Base-by-base conservation (phyloP, 495 filamentous ascomycete genomes). In the Penicillium robsamsonii region DNA sequence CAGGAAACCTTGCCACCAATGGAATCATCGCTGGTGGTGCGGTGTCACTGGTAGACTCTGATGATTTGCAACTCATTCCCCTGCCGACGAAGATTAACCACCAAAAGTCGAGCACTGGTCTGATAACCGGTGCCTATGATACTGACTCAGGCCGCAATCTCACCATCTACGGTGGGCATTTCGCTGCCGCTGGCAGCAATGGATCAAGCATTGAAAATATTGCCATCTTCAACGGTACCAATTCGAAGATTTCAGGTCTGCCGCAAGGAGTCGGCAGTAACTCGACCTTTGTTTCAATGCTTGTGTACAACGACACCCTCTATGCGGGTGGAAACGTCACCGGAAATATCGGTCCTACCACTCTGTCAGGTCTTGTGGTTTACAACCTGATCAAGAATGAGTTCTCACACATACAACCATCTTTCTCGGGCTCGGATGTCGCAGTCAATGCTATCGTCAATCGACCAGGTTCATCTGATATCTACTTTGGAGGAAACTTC, bases 401-500 rank as follows among this genome's bases (percentile, higher is more conserved):
- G 4, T 88, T 86, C 57, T 71, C 75, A 55, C 64, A 77, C 7
- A 70, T 67, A 8, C 93, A 96, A 62, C 87, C 91, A 7, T 85
- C 82, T 11, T 75, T 95, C n/a, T 74, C 70, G 9, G 92, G 90
- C 17, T 69, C 74, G 9, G 78, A 84, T 58, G 88, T 87, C 17
- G 78, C 82, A 13, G 89, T 96, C 46, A 87, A 91, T 57, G 76
- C 89, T 25, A 88, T 96, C 59, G 82, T 81, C 15, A 71, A 79
- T 7, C 84, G 84, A 37, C 86, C 88, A 5, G 79, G 76, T 54
- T 85, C 85, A 27, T 73, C 77, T 1, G 82, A 93, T 40, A 79
- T 99, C 31, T 99, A 90, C 68, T 85, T 97, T 30, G 94, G 86
- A 15, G 94, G 94, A 29, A 83, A 79, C 27, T 98, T 97, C 61